Evolutionary conservation across 2,329 filamentous ascomycete species (phyloP), one percentile per base, ranked within the genome.

Genomic region (Metarhizium humberi): DNA sequence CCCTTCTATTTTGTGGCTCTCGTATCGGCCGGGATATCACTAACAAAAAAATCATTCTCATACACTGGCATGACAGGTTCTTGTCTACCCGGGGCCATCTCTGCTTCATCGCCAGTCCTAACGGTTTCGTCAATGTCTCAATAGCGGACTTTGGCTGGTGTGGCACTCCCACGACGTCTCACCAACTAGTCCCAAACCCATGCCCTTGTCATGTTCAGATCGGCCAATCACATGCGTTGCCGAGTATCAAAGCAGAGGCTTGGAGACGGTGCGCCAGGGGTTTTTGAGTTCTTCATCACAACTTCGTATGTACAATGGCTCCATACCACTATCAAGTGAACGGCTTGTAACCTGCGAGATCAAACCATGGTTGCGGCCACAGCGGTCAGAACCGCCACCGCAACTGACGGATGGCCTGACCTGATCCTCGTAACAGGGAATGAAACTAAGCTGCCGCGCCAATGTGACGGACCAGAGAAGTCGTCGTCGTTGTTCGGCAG

Each of bases 111-210:
- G 43, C 18, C 32, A 25, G 18, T 36, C 20, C 38, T 20, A 11
- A 32, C 13, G 14, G 54, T 56, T 50, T 56, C 54, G 54, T 32
- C 46, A 45, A 34, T 53, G 54, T 56, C 54, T 56, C 45, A 47
- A 32, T 42, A 20, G 8, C 48, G 8, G 20, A 32, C 30, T 50
- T 18, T 16, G 42, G 42, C 42, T 10, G 18, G 42, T 45, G 42
- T 45, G 42, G 42, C 16, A 45, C 16, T 20, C 42, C 4, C 16
- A 25, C 40, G 4, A 45, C 18, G 42, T 45, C 42, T 11, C 42
- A 45, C n/a, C 42, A 20, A 18, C 42, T 18, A 20, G n/a, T 45
- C 42, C 4, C 42, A 45, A 6, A 16, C 42, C 16, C 42, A 7
- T 7, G 38, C 25, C 45, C 45, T n/a, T 48, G 45, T 14, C 45